These are phyloP conservation scores for Hyphodiscus hymeniophilus DNA, from an alignment of 495 filamentous ascomycete genomes.

Conservation along the genomic window DNA sequence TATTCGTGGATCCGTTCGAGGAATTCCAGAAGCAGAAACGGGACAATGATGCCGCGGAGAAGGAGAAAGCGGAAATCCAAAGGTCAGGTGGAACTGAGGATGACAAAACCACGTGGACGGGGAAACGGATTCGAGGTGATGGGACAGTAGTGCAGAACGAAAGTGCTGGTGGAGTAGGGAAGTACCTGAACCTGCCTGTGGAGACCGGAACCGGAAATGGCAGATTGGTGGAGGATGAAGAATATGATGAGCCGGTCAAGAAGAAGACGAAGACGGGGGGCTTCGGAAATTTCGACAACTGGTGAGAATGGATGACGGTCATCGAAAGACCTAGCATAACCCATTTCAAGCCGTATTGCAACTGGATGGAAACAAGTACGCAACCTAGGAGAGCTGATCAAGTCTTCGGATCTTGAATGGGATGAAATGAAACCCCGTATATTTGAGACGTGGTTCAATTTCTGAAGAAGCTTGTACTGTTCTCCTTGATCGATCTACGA, in stretches of 20 bases:
- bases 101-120: conserved; percentile 85
- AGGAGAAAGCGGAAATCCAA: conserved; percentile 42
- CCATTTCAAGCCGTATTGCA: too few species aligned
- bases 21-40: conserved; percentile 68
- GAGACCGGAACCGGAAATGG: conserved; percentile 24
- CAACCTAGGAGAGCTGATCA: too few species aligned
- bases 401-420: too few species aligned
- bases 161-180: conserved; percentile 56
- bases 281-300: conserved; percentile 89
- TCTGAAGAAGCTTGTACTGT: too few species aligned
- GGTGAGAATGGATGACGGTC: conserved; percentile 41
- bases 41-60: conserved; percentile 40
- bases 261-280: conserved; percentile 79
- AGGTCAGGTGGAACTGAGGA: conserved; percentile 57
- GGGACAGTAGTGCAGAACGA: conserved; percentile 41
- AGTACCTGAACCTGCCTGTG: conserved; percentile 62
- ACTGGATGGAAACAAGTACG: too few species aligned
- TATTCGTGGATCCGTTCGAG: conserved; percentile 94
- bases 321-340: too few species aligned
- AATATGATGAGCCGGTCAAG: conserved; percentile 60
- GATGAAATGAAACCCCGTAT: too few species aligned
- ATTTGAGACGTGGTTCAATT: too few species aligned
- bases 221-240: conserved; percentile 41
- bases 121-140: conserved; percentile 64
- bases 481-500: too few species aligned